phyloP scores from a whole-genome alignment of 805 yeast species.

The Clavispora phyllophila region DNA sequence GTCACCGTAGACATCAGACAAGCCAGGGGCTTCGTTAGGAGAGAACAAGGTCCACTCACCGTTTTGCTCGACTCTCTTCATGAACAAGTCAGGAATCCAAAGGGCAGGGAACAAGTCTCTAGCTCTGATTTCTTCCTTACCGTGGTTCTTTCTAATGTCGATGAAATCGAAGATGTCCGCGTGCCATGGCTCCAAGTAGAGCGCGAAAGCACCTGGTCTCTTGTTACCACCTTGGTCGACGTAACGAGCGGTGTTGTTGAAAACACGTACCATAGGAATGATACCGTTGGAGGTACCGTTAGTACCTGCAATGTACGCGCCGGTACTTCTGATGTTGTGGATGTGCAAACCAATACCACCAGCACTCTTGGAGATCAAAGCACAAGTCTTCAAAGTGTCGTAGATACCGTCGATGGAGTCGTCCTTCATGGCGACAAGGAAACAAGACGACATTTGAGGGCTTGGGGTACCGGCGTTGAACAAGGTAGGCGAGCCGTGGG shows the following conservation, averaged over 20 bases:
- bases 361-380: slow-evolving; percentile 57
- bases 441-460: slow-evolving; percentile 60
- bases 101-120: slow-evolving; percentile 60
- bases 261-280: slow-evolving; percentile 59
- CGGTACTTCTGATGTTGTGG: slow-evolving; percentile 55
- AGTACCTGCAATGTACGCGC: slow-evolving; percentile 58
- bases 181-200: slow-evolving; percentile 62
- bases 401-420: slow-evolving; percentile 62
- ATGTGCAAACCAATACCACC: slow-evolving; percentile 63
- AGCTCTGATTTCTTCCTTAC: slow-evolving; percentile 60
- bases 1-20: slow-evolving; percentile 50
- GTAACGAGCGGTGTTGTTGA: slow-evolving; percentile 59
- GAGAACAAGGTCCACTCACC: slow-evolving; percentile 56
- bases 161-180: slow-evolving; percentile 54
- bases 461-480: slow-evolving; percentile 59
- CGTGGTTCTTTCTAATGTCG: slow-evolving; percentile 58
- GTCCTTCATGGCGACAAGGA: slow-evolving; percentile 58
- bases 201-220: slow-evolving; percentile 61
- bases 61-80: slow-evolving; percentile 55
- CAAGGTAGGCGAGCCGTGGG: slow-evolving; percentile 59
- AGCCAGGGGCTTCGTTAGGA: slow-evolving; percentile 56
- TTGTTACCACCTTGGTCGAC: slow-evolving; percentile 66
- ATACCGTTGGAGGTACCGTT: slow-evolving; percentile 61
- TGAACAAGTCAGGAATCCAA: slow-evolving; percentile 60
- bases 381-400: slow-evolving; percentile 56